Evolutionary conservation across 2,329 filamentous ascomycete genomes (phyloP), one percentile per base, ranked within the genome.

Genomic region (Alternaria hordeiaustralica): DNA sequence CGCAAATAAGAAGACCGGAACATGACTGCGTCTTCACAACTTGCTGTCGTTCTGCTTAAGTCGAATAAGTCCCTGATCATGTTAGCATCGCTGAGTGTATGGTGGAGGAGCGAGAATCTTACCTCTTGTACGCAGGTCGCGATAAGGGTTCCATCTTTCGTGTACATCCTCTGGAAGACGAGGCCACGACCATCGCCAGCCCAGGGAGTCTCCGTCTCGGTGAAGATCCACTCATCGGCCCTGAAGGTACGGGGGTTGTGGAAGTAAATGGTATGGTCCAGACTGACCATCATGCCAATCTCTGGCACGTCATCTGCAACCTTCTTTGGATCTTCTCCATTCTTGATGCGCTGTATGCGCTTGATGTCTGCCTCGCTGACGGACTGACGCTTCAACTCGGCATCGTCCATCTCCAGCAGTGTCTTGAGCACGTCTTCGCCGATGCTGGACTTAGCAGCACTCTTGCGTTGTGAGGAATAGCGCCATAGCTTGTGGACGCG

Each of bases 101-200:
- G 8, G 12, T 28, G 5, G 6, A 12, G 3, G 4, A 4, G 7
- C 8, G 21, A 8, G 6, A 13, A 2, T 68, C 74, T 75, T 70
- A 84, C 92, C 86, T 96, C 92, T 80, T 96, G 92, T 62, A 92
- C 87, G 78, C 92, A 95, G 30, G 88, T 94, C 25, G 92, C 92
- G 74, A 96, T 81, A 79, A 96, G 79, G 25, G 85, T 90, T 21
- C 92, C 92, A 65, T 94, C 89, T 68, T 82, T 84, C 25, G 87
- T 85, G 77, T 89, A 94, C 64, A 95, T 91, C 79, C 88, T 87
- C 84, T 94, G 91, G 71, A 86, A 87, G 44, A 95, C 92, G 18
- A 95, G 84, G 0, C 91, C 92, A 63, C 92, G 85, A 4, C 92
- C 92, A 72, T 94, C 90, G 2, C 90, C 92, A 3, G 90, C 87